These are phyloP conservation scores for Aureobasidium lini DNA, from an alignment of 2,329 filamentous ascomycete genomes.

Conservation along the genomic window DNA sequence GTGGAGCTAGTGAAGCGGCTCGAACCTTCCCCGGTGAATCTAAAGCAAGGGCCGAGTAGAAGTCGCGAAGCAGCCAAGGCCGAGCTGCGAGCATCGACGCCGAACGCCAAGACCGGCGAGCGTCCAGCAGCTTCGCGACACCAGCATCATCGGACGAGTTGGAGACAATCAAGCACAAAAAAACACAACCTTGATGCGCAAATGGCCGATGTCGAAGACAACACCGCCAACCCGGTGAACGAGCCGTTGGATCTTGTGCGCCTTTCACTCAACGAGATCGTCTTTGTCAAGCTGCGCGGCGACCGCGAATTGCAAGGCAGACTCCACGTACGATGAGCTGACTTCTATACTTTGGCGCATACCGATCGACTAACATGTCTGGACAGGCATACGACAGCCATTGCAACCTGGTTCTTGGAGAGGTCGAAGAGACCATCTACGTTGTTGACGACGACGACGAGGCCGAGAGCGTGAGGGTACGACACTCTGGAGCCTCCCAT, in stretches of 20 bases:
- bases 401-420: conserved; percentile 92
- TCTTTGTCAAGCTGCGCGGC: conserved; percentile 93
- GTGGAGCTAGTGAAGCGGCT: conserved; percentile 11
- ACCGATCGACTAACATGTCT: neutral
- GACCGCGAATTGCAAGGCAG: conserved; percentile 93
- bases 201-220: conserved; percentile 77
- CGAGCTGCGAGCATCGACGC: neutral
- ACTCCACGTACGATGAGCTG: conserved; percentile 59
- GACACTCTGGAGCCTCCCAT: neutral
- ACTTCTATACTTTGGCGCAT: neutral
- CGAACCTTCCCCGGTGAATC: conserved; percentile 6
- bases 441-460: conserved; percentile 81
- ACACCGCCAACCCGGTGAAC: conserved; percentile 55
- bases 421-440: conserved; percentile 96
- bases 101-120: neutral
- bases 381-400: conserved; percentile 91
- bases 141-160: neutral
- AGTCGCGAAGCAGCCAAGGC: neutral
- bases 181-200: conserved; percentile 9
- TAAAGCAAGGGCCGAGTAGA: neutral
- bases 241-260: conserved; percentile 95
- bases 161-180: neutral
- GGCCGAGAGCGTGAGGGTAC: conserved; percentile 57
- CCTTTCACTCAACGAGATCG: conserved; percentile 87
- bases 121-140: neutral